Base-by-base conservation (phyloP, 352 stramenopile genomes). In the Pythium grandisporangium region DNA sequence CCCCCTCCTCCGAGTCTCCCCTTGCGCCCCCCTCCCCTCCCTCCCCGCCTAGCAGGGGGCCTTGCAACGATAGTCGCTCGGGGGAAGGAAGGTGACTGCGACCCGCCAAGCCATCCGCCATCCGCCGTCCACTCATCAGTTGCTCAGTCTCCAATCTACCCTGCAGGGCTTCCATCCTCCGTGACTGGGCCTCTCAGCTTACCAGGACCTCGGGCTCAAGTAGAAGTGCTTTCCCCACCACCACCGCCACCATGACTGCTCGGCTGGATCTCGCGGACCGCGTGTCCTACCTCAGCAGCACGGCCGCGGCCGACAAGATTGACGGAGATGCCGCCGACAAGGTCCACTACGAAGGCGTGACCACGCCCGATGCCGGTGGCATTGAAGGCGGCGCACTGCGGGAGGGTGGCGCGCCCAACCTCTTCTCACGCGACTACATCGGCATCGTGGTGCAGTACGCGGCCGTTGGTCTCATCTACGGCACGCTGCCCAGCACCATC, bases 361-460 rank as follows among this genome's bases (percentile, higher is more conserved):
- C 70, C 42, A 70, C 64, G 0, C 61, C 61, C 6, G 51, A 69
- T 10, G 30, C 39, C 10, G 50, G 33, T 16, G 44, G 51, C 19
- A 37, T 73, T 25, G 61, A 82, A 30, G 53, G 36, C 29, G 69
- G 69, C 4, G 69, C 71, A 1, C 45, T 82, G 4, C 70, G 66
- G 32, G 33, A 37, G 0, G 64, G 64, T 1, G 60, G 62, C n/a
- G 46, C 47, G 13, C 59, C 60, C 8, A 46, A 51, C 0, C 53
- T 77, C 21, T 48, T 37, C 10, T 62, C 32, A 33, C 48, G 37
- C 8, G 55, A 60, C 6, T 50, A 56, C 49, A 41, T 75, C 17
- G 66, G 66, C 24, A 42, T 76, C 22, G 25, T 76, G n/a, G 45
- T 55, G 19, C 61, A 80, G 53, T 74, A 80, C 45, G 61, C 62